Evolutionary conservation across 805 yeast species (phyloP), one percentile per base, ranked within the genome.

Genomic region (Monosporozyma solicola): DNA sequence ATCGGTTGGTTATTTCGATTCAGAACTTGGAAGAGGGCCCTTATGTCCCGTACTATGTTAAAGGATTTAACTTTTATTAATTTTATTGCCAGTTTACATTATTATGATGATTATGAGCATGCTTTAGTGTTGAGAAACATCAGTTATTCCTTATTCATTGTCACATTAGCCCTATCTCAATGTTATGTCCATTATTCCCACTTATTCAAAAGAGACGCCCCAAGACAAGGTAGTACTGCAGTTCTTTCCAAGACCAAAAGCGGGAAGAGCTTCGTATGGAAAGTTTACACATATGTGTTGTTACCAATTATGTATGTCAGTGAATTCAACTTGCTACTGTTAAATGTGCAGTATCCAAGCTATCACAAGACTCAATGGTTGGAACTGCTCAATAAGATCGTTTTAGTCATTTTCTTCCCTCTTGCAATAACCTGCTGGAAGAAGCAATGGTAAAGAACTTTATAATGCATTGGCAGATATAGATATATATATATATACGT

Each of bases 101-200:
- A 61, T 49, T 53, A 61, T 52, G 70, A 66, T 50, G 69, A 67
- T 52, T 68, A 63, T 52, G 71, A 67, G 37, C 65, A 64, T 57
- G 66, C 66, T 22, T 47, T 59, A 33, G 60, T 67, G 3, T 51
- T 68, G 50, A 67, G 65, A 45, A 68, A 62, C 47, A 53, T 58
- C 10, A 60, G 65, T 37, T 68, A 68, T 50, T 65, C 70, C 5
- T 53, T 57, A 22, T 66, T 68, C 43, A 64, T 68, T 16, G 54
- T 64, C 5, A 56, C 60, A 1, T 51, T 67, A 13, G 56, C 63
- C 2, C 52, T 57, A n/a, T 55, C 64, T 25, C 69, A 67, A 51
- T 52, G 58, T 8, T 63, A 63, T 46, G 55, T 56, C 51, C 70
- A 68, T 49, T 63, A 65, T 61, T 51, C 59, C 29, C 59, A 59